Percentiles rank a stretch among this genome's conserved stretches.
Evolutionary conservation across 495 filamentous ascomycete genomes (phyloP).

Genomic region (Tuber indicum): DNA sequence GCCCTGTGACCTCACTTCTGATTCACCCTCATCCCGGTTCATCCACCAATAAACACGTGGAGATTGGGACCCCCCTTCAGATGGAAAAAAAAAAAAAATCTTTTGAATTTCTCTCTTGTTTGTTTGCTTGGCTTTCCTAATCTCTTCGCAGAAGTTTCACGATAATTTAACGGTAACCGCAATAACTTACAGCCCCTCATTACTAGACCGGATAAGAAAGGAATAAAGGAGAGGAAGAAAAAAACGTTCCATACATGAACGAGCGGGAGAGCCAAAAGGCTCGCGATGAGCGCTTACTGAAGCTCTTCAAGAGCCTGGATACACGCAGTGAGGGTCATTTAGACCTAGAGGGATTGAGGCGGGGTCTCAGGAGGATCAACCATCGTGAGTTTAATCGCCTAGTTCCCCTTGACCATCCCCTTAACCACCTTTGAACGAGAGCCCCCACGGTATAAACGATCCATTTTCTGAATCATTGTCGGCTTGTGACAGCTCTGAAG

Average conservation of each 20-base stretch:
- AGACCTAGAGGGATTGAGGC: slow-evolving; percentile 73
- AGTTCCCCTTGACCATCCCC: background rate
- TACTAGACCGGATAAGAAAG: background rate
- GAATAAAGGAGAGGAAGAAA: background rate
- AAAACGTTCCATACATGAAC: slow-evolving; percentile 16
- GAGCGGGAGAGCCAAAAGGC: slow-evolving; percentile 36
- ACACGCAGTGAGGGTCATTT: slow-evolving; percentile 67
- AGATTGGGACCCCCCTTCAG: background rate
- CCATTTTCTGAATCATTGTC: background rate
- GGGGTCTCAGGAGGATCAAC: slow-evolving; percentile 78
- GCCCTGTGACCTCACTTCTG: background rate
- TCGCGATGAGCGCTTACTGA: slow-evolving; percentile 33
- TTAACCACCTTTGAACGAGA: slow-evolving; percentile 1
- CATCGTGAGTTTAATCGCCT: slow-evolving; percentile 62
- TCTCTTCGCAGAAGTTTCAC: background rate
- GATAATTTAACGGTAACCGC: background rate
- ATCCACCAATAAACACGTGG: slow-evolving; percentile 2
- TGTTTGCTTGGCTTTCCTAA: background rate
- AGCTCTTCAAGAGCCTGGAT: slow-evolving; percentile 55
- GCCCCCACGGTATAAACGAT: background rate
- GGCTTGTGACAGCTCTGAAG: slow-evolving; percentile 63
- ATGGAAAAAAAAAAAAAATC: background rate
- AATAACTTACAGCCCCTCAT: background rate
- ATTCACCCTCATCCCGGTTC: background rate
- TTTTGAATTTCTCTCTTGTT: background rate